These are phyloP conservation scores for Aureobasidium subglaciale DNA, from an alignment of 2,329 filamentous ascomycete species.

Conservation along the genomic window DNA sequence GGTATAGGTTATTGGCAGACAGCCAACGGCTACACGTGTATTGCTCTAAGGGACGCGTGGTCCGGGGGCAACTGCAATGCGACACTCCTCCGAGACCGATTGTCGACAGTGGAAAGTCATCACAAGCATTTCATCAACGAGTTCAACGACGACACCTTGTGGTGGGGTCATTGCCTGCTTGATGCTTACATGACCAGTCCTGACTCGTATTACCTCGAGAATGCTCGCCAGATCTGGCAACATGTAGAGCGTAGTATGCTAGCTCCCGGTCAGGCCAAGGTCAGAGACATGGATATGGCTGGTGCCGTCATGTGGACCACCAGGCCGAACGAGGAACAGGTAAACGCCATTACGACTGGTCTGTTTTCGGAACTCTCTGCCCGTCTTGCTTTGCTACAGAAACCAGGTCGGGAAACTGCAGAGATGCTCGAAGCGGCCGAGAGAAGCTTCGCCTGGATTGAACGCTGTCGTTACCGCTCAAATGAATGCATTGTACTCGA, in stretches of 20 bases:
- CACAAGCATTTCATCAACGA: slow-evolving; percentile 23
- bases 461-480: slow-evolving; percentile 23
- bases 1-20: slow-evolving; percentile 27
- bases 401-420: not conserved
- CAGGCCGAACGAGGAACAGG: slow-evolving; percentile 4
- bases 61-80: slow-evolving; percentile 21
- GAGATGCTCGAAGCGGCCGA: slow-evolving; percentile 21
- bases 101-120: slow-evolving; percentile 19
- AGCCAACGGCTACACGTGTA: slow-evolving; percentile 26
- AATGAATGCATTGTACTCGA: slow-evolving; percentile 24
- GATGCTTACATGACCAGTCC: slow-evolving; percentile 21
- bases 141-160: slow-evolving; percentile 25
- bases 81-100: slow-evolving; percentile 15
- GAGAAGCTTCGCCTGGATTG: slow-evolving; percentile 23
- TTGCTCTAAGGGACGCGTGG: slow-evolving; percentile 23
- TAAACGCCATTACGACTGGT: slow-evolving; percentile 18
- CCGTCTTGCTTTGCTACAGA: slow-evolving; percentile 19
- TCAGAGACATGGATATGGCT: slow-evolving; percentile 22
- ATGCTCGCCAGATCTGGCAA: slow-evolving; percentile 21
- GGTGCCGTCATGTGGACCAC: slow-evolving; percentile 20
- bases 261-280: slow-evolving; percentile 17
- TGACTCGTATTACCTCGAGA: slow-evolving; percentile 21
- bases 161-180: slow-evolving; percentile 23
- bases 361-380: slow-evolving; percentile 23
- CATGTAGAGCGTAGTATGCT: slow-evolving; percentile 19